These are phyloP conservation scores for Suillus ampliporus DNA, from an alignment of 768 basidiomycete species.

Conservation along the genomic window DNA sequence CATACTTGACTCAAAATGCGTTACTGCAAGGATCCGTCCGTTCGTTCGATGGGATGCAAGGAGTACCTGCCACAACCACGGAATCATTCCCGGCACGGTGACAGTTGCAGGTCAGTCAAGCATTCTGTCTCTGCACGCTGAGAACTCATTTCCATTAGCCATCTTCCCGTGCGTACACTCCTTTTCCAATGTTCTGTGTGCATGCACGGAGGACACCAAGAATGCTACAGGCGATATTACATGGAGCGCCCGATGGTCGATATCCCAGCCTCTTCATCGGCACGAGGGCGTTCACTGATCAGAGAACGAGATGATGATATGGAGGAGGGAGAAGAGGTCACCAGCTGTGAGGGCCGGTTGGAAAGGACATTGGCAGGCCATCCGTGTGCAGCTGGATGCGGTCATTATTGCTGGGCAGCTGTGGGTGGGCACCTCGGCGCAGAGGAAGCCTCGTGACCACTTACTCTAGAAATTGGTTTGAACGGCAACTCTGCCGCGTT, in stretches of 20 bases:
- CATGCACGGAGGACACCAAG: constrained; percentile 81
- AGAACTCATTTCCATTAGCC: constrained; percentile 48
- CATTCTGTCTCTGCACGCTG: neutral
- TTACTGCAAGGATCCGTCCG: too few species aligned
- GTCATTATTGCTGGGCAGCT: constrained; percentile 81
- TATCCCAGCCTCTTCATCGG: constrained; percentile 28
- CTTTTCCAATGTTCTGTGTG: constrained; percentile 80
- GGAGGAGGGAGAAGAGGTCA: constrained; percentile 18
- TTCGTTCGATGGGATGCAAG: too few species aligned
- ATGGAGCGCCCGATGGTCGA: constrained; percentile 60
- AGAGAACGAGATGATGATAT: constrained; percentile 23
- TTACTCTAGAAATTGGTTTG: neutral
- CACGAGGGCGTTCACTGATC: constrained; percentile 30
- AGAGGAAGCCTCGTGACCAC: constrained; percentile 5
- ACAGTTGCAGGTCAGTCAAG: constrained; percentile 63
- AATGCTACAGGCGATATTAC: constrained; percentile 76
- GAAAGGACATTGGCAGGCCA: constrained; percentile 49
- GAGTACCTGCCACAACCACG: too few species aligned
- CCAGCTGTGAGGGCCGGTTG: constrained; percentile 6
- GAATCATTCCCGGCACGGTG: too few species aligned
- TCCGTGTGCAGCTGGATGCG: constrained; percentile 81
- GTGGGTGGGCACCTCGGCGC: constrained; percentile 12
- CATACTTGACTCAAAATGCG: too few species aligned
- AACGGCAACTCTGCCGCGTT: too few species aligned
- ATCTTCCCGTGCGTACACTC: constrained; percentile 73